phyloP scores from a whole-genome alignment of 2,329 filamentous ascomycete species.

The Neopestalotiopsis sp. region DNA sequence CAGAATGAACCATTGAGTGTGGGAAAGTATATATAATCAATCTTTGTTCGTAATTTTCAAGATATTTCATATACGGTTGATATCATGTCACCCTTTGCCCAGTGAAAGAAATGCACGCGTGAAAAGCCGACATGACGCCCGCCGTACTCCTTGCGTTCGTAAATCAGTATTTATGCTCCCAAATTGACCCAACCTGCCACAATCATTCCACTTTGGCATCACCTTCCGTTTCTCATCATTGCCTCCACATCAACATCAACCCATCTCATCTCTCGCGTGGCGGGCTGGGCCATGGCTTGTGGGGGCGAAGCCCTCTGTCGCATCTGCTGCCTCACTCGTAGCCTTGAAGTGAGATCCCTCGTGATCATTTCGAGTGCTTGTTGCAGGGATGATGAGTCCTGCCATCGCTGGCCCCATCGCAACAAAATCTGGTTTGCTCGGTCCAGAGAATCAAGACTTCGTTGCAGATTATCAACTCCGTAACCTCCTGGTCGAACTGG shows the following conservation, averaged over 20 bases:
- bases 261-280: conserved; percentile 47
- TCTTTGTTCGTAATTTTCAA: background rate
- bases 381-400: conserved; percentile 59
- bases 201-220: background rate
- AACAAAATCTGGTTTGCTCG: conserved; percentile 59
- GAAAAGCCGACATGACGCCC: background rate
- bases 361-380: conserved; percentile 59
- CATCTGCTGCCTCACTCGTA: conserved; percentile 46
- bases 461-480: conserved; percentile 56
- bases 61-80: background rate
- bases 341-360: conserved; percentile 47
- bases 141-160: conserved; percentile 2
- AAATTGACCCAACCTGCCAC: background rate
- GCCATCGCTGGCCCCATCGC: conserved; percentile 66
- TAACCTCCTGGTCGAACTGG: conserved; percentile 50
- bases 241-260: conserved; percentile 50
- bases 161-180: background rate
- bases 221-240: conserved; percentile 43
- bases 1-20: too few species aligned
- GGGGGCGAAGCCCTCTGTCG: conserved; percentile 40
- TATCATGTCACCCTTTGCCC: background rate
- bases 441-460: conserved; percentile 61
- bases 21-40: too few species aligned
- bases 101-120: background rate
- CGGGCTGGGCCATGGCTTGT: conserved; percentile 33